Percentiles rank a stretch among this genome's conserved stretches.
These are phyloP conservation scores for Sugiyamaella boreocaroliniensis DNA, from an alignment of 805 yeast genomes.

Conservation along the genomic window DNA sequence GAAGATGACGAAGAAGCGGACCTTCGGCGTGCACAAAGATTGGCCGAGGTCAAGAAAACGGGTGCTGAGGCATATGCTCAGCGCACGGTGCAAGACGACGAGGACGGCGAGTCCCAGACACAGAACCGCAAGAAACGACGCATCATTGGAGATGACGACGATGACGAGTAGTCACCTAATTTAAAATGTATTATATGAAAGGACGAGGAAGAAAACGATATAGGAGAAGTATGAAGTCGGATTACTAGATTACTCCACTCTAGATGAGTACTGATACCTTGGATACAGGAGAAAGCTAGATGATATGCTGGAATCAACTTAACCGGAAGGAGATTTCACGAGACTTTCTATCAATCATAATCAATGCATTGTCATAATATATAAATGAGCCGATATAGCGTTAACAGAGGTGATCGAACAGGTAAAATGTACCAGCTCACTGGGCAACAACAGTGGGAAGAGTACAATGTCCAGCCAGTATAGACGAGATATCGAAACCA, in stretches of 20 bases:
- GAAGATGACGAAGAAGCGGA: conserved; percentile 30
- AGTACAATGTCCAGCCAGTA: no score
- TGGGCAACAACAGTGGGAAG: no score
- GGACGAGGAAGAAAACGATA: neutral
- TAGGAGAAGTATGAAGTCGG: no score
- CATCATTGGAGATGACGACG: conserved; percentile 27
- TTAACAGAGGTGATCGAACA: no score
- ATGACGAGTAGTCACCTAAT: conserved; percentile 11
- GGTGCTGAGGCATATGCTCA: conserved; percentile 23
- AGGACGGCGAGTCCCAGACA: conserved; percentile 6
- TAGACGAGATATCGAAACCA: no score
- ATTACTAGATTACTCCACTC: no score
- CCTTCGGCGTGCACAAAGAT: conserved; percentile 27
- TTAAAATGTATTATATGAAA: neutral
- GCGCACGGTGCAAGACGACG: conserved; percentile 2
- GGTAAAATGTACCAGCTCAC: no score
- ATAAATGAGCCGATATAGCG: no score
- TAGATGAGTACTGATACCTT: no score
- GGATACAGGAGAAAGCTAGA: no score
- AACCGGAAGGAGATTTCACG: no score
- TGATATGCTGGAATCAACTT: neutral
- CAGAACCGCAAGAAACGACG: conserved; percentile 22
- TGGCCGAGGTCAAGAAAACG: conserved; percentile 25
- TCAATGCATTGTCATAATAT: neutral
- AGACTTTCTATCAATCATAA: neutral